These are phyloP conservation scores for Collybia nuda DNA, from an alignment of 768 basidiomycete genomes.

Conservation along the genomic window DNA sequence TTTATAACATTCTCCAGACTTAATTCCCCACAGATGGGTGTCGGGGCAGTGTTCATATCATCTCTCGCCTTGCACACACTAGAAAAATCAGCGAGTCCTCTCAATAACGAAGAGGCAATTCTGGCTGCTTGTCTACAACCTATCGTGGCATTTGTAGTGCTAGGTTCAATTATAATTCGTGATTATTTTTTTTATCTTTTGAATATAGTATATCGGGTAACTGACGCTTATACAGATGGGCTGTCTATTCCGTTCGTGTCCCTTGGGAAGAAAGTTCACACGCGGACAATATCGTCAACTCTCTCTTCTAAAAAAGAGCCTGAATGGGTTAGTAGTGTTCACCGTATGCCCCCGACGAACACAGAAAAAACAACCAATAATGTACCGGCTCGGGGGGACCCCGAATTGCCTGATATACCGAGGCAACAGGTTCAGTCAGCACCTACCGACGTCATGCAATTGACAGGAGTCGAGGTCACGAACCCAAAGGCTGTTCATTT, in stretches of 20 bases:
- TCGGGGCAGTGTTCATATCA: constrained; percentile 87
- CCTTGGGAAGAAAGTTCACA: background rate
- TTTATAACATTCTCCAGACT: background rate
- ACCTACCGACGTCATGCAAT: no score
- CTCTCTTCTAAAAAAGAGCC: background rate
- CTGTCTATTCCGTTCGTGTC: background rate
- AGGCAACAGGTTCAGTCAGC: no score
- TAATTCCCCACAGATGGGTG: constrained; percentile 68
- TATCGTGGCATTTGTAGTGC: constrained; percentile 85
- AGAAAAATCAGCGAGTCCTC: constrained; percentile 56
- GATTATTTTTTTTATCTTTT: background rate
- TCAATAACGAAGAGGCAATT: constrained; percentile 66
- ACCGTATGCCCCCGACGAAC: no score
- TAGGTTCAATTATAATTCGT: constrained; percentile 86
- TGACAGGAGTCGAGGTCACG: no score
- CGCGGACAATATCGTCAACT: background rate
- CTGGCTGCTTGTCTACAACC: constrained; percentile 74
- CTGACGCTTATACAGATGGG: background rate
- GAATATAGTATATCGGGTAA: no score
- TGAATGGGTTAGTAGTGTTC: background rate
- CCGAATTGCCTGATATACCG: no score
- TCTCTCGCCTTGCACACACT: constrained; percentile 68
- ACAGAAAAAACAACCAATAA: no score
- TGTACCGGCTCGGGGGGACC: no score
- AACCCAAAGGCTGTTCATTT: no score